Conservation (phyloP, 768 basidiomycete genomes). For the Serendipita vermifera region DNA sequence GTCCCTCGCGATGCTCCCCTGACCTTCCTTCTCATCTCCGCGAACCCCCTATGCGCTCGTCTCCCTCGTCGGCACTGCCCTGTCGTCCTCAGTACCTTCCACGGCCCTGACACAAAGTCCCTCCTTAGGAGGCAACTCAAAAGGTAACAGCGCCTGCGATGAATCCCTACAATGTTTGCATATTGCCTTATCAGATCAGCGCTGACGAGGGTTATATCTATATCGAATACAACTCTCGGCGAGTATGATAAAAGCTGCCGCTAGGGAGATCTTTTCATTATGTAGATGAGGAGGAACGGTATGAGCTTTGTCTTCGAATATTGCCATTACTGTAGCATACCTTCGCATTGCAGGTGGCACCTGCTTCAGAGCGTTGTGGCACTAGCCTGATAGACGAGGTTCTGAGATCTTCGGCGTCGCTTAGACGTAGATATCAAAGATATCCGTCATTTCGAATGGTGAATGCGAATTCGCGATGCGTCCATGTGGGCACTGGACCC, state of each 20-base stretch:
- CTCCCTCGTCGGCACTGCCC: too few relatives aligned
- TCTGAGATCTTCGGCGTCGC: conserved; percentile 75
- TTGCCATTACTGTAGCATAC: conserved; percentile 41
- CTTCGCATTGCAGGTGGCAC: conserved; percentile 77
- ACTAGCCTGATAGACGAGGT: conserved; percentile 73
- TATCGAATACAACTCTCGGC: conserved; percentile 96
- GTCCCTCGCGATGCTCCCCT: too few relatives aligned
- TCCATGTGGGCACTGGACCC: too few relatives aligned
- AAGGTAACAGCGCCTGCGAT: conserved; percentile 86
- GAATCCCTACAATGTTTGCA: conserved; percentile 87
- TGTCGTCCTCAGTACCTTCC: too few relatives aligned
- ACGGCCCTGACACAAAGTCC: too few relatives aligned
- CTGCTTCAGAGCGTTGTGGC: conserved; percentile 93
- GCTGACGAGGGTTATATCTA: conserved; percentile 98
- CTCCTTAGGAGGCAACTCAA: conserved; percentile 66
- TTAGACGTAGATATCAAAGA: conserved; percentile 88
- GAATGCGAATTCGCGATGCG: conserved; percentile 91
- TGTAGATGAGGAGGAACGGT: conserved; percentile 50
- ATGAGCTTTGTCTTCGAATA: background rate
- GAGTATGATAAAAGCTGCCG: conserved; percentile 53
- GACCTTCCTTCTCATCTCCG: too few relatives aligned
- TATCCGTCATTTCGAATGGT: conserved; percentile 86
- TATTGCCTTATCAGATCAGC: conserved; percentile 83
- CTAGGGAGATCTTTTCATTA: conserved; percentile 75
- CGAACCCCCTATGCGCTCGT: too few relatives aligned